Percentiles rank a stretch among this genome's conserved stretches.
Evolutionary conservation across 2,329 filamentous ascomycete species (phyloP).

Genomic region (Aschersonia sp.): DNA sequence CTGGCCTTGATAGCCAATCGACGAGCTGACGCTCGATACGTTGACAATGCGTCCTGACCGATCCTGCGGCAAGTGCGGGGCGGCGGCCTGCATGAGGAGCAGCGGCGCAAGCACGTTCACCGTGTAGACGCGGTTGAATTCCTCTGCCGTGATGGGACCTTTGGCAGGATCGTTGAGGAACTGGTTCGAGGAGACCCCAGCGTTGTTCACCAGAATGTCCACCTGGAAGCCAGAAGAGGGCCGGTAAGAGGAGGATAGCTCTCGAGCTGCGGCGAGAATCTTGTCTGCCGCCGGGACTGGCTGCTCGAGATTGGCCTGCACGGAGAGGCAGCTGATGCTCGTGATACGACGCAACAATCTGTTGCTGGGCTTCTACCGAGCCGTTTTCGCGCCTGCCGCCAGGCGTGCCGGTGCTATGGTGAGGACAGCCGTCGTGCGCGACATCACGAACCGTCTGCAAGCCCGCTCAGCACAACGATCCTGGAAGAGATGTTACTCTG

Average conservation of each 20-base stretch:
- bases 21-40: constrained; percentile 39
- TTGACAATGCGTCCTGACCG: constrained; percentile 44
- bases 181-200: constrained; percentile 56
- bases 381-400: background rate
- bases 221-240: constrained; percentile 25
- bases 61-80: constrained; percentile 55
- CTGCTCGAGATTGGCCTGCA: constrained; percentile 15
- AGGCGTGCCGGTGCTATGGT: background rate
- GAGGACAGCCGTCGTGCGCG: background rate
- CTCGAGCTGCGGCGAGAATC: constrained; percentile 15
- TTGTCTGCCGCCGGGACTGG: constrained; percentile 11
- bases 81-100: constrained; percentile 58
- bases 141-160: constrained; percentile 36
- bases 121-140: constrained; percentile 60
- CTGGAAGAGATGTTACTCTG: constrained; percentile 17
- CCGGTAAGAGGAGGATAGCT: constrained; percentile 12
- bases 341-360: background rate
- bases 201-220: constrained; percentile 82
- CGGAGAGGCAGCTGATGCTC: constrained; percentile 7
- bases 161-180: constrained; percentile 38
- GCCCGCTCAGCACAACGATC: background rate
- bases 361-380: background rate
- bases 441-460: background rate
- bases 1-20: constrained; percentile 37
- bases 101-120: constrained; percentile 75